phyloP scores from a whole-genome alignment of 345 rosid genomes.

The Hibiscus syriacus region DNA sequence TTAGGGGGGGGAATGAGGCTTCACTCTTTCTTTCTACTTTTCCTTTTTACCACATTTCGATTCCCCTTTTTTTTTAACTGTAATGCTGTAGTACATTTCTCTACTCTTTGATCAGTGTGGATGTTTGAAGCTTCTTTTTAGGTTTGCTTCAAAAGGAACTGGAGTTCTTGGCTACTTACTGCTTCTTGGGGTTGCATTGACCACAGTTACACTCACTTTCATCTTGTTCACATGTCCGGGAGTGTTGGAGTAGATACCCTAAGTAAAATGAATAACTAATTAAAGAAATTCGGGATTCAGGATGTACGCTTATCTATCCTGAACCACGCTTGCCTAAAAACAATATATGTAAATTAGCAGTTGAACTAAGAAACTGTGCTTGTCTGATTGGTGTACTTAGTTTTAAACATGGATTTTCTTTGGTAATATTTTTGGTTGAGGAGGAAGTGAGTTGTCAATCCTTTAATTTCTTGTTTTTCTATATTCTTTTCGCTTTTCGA shows the following conservation, averaged over 20 bases:
- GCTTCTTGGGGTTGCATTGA: too few species aligned
- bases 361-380: too few species aligned
- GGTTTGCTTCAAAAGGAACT: constrained; percentile 5
- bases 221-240: too few species aligned
- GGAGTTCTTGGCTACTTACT: too few species aligned
- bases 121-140: constrained; percentile 8
- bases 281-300: too few species aligned
- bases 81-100: neutral
- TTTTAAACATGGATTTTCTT: neutral
- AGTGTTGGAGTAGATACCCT: too few species aligned
- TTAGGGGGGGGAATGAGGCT: neutral
- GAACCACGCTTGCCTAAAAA: too few species aligned
- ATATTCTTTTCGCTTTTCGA: neutral
- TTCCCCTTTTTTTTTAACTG: neutral
- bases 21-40: constrained; percentile 1
- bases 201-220: too few species aligned
- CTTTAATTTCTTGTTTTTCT: neutral
- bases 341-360: too few species aligned
- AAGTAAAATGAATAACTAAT: too few species aligned
- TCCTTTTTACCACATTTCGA: neutral
- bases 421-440: neutral
- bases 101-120: neutral
- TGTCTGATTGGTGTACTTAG: neutral
- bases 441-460: constrained; percentile 15
- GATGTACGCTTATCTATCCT: too few species aligned